Evolutionary conservation across 2,329 filamentous ascomycete genomes (phyloP), one percentile per base, ranked within the genome.

Genomic region (Aspergillus sp.): DNA sequence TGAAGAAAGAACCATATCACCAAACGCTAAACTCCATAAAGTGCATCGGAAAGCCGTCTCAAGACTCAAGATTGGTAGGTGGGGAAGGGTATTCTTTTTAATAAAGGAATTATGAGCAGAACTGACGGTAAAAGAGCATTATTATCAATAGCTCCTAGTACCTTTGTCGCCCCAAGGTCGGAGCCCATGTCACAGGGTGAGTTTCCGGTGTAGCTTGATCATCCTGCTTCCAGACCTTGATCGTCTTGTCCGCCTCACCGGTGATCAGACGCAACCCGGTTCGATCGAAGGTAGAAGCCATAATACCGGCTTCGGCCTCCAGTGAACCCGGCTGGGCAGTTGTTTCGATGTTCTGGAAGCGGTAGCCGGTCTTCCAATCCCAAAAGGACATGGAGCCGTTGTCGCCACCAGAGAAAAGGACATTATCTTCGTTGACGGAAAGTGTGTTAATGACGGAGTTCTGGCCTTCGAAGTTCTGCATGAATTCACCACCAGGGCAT

Each of bases 381-480:
- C 93, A 99, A 80, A 99, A 99, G 64, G 87, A 90, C 81, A 98
- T 95, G 36, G 90, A 96, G 41, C 96, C 95, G 67, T 99, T 97
- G 70, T 99, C 95, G 47, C 88, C 93, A 56, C 95, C 95, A 3
- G 92, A 95, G 75, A 99, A 97, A 58, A 99, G 77, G 15, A 98
- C 91, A 67, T 97, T 95, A 72, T 97, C 91, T 68, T 96, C 90
- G 73, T 99, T 99, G 32, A 95, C 92, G 43, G 91, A 85, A 45
- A 99, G 79, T 0, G 92, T 92, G 76, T 99, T 99, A 79, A 99
- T 93, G 72, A 99, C 96, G 59, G 91, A 86, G 69, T 97, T 97
- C 70, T 98, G 93, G 4, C 93, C 93, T 43, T 96, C 91, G 69
- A 98, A 98, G 72, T 98, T 98, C 75, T 97, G 93, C 95, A 99